Evolutionary conservation across 495 filamentous ascomycete species (phyloP), one percentile per base, ranked within the genome.

Genomic region (Talaromyces liani): DNA sequence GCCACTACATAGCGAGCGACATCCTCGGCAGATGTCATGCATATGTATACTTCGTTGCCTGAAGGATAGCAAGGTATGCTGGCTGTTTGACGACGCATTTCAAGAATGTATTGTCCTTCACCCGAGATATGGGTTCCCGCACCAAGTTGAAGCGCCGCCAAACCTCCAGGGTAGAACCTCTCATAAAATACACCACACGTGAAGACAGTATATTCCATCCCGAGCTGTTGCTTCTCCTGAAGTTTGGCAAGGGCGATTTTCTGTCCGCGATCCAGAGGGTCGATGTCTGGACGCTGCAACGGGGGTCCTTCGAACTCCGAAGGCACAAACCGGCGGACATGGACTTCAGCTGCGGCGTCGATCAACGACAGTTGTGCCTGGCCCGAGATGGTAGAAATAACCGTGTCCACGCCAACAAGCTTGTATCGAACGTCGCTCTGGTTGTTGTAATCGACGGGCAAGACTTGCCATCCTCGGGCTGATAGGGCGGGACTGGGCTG

Each of bases 111-210:
- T 63, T 85, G 83, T 34, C 84, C 85, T 63, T 87, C 84, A 24
- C 75, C 76, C 16, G 75, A 73, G 33, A 85, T 69, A 34, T 79
- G 79, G 33, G 73, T 72, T 54, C 68, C 72, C 18, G 69, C 62
- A 8, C 87, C 86, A 36, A 91, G 85, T 4, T 76, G 71, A 59
- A 79, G 80, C 3, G 73, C 70, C 22, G 73, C 72, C 57, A 92
- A 74, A 4, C 89, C 89, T 10, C 83, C 84, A 10, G 83, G 85
- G 8, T 78, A 81, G 70, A 92, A 91, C 10, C 88, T 77, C 68
- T 92, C 89, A 76, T 90, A 91, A 67, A 91, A 85, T n/a, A 91
- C 69, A 39, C 89, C 89, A 69, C 89, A 92, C 1, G 83, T 81
- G 65, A 92, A 90, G 39, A 86, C 78, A 4, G 88, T 88, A 62